Base-by-base conservation (phyloP, 495 filamentous ascomycete genomes). In the Aspergillus bertholletiae region DNA sequence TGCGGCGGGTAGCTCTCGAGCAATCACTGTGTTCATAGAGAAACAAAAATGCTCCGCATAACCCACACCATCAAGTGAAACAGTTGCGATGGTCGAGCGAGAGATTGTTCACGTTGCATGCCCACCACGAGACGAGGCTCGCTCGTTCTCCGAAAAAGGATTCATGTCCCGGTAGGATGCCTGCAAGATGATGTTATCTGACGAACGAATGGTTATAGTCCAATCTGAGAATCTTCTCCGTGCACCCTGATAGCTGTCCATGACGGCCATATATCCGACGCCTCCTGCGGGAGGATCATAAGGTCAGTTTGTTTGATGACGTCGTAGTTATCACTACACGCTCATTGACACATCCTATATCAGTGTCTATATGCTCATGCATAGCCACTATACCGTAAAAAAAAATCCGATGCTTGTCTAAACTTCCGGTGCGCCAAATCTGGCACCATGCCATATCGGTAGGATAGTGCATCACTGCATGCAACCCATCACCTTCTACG, bases 181-280 rank as follows among this genome's bases (percentile, higher is more conserved):
- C 46, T 49, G 46, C 46, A 49, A 20, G 28, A 49, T 49, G 46
- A 49, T 49, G 46, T 11, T 49, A 49, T 37, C 18, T 22, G 39
- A 22, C 39, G 15, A 37, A 20, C n/a, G 5, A 21, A 22, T 18
- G 17, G 18, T 9, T 17, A 15, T 22, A 18, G 11, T 43, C 39
- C 2, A 18, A 43, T 43, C 18, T 43, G 39, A 22, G 20, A 21
- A 21, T 21, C 3, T 21, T 21, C 39, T 17, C 39, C 9, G 34
- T 15, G 17, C 13, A 15, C 34, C 22, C 6, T 43, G 39, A 43
- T 18, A 43, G 18, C 39, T 43, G 39, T 43, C 18, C 18, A 43
- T 43, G 17, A 21, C 20, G 17, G n/a, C 39, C 17, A 43, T 18
- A n/a, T 2, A 7, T 43, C 1, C 17, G 39, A 18, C 39, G 4